phyloP scores from a whole-genome alignment of 2,329 filamentous ascomycete genomes.

The Monilinia aucupariae region DNA sequence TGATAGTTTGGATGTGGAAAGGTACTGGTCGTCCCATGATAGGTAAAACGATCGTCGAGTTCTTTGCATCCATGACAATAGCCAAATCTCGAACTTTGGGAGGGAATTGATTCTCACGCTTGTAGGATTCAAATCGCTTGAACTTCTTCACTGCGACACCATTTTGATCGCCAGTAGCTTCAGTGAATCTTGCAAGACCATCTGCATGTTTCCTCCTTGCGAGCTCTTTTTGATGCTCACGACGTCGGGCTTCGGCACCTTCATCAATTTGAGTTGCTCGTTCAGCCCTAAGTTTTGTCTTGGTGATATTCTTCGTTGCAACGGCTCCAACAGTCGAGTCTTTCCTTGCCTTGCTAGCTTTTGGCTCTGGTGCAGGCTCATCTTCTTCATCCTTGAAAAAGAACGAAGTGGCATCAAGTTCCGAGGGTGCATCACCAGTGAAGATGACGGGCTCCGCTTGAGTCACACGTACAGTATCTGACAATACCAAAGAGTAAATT shows the following conservation, averaged over 20 bases:
- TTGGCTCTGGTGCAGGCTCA: constrained; percentile 54
- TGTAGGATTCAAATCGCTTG: constrained; percentile 98
- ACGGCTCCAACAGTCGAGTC: constrained; percentile 78
- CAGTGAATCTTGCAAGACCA: constrained; percentile 77
- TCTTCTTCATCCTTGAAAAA: constrained; percentile 98
- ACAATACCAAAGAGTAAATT: constrained; percentile 81
- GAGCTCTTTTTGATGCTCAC: constrained; percentile 87
- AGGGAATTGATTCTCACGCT: constrained; percentile 92
- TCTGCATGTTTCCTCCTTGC: constrained; percentile 85
- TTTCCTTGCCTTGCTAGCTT: constrained; percentile 87
- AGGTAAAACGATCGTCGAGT: constrained; percentile 81
- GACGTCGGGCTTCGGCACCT: constrained; percentile 78
- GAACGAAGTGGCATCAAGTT: constrained; percentile 92
- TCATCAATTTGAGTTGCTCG: constrained; percentile 83
- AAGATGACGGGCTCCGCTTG: constrained; percentile 77
- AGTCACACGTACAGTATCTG: constrained; percentile 88
- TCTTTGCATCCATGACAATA: constrained; percentile 87
- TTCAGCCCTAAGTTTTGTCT: constrained; percentile 86
- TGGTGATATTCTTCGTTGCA: constrained; percentile 91
- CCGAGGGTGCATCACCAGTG: constrained; percentile 85
- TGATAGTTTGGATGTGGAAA: constrained; percentile 97
- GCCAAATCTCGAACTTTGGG: constrained; percentile 75
- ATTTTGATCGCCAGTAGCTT: constrained; percentile 77
- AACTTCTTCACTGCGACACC: constrained; percentile 96
- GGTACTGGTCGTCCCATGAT: constrained; percentile 97